phyloP scores from a whole-genome alignment of 129 eudicot species.

The Logfia minima region DNA sequence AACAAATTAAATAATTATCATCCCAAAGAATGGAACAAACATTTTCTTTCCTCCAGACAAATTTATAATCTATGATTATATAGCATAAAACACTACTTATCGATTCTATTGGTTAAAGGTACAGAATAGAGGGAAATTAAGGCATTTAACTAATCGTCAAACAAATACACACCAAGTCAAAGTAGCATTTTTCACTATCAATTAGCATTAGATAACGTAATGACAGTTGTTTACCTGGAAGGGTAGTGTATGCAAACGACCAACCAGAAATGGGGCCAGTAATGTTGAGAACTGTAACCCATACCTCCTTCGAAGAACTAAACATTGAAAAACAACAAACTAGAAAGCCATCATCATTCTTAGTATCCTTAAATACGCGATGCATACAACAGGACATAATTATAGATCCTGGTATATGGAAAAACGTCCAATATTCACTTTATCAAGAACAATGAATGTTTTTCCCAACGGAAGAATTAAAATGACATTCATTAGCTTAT shows the following conservation, averaged over 20 bases:
- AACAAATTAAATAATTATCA: not conserved
- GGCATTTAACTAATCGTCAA: not conserved
- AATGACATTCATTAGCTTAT: not conserved
- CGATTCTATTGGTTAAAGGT: not conserved
- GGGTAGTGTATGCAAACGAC: slow-evolving; percentile 72
- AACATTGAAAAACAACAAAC: slow-evolving; percentile 16
- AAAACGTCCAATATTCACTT: not conserved
- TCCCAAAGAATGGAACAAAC: not conserved
- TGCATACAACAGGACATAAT: too few relatives aligned
- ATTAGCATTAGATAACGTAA: not conserved
- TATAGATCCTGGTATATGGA: not conserved
- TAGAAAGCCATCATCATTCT: slow-evolving; percentile 10
- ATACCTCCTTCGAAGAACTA: slow-evolving; percentile 92
- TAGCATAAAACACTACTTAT: not conserved
- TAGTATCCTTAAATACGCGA: too few relatives aligned
- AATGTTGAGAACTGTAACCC: slow-evolving; percentile 94
- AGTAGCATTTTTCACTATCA: not conserved
- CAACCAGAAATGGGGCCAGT: slow-evolving; percentile 93
- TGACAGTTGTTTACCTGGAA: slow-evolving; percentile 64
- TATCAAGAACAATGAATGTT: not conserved
- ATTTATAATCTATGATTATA: not conserved
- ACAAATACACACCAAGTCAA: slow-evolving; percentile 5
- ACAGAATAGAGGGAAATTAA: not conserved
- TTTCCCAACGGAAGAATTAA: not conserved
- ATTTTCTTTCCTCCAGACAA: not conserved